Percentiles rank a stretch among this genome's conserved stretches.
Conservation (phyloP, 2,329 filamentous ascomycete species). For the Fusarium torulosum region DNA sequence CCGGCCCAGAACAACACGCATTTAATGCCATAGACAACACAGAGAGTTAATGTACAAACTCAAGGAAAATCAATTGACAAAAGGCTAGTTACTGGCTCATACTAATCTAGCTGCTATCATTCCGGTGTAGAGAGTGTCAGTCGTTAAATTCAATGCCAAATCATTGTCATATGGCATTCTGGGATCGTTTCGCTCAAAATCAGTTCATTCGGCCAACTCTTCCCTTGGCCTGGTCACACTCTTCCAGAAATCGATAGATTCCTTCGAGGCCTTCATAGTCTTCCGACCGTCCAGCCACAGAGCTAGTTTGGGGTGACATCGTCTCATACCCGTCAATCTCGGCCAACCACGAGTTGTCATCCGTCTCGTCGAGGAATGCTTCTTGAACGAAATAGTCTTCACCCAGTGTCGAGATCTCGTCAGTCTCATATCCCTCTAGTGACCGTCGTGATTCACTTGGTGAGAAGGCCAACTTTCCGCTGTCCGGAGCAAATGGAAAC, state of each 20-base stretch:
- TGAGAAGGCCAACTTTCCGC: conserved; percentile 56
- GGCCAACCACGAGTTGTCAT: conserved; percentile 63
- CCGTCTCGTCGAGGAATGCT: conserved; percentile 58
- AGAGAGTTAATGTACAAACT: conserved; percentile 16
- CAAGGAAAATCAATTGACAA: conserved; percentile 43
- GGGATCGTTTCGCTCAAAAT: conserved; percentile 40
- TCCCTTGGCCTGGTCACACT: conserved; percentile 63
- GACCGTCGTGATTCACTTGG: conserved; percentile 64
- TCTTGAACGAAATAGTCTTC: conserved; percentile 55
- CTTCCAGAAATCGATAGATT: conserved; percentile 69
- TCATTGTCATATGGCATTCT: conserved; percentile 26
- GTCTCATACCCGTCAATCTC: conserved; percentile 63
- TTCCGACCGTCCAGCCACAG: conserved; percentile 59
- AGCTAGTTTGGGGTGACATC: conserved; percentile 62
- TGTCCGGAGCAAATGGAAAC: conserved; percentile 85
- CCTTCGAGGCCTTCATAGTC: conserved; percentile 69
- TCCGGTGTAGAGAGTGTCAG: conserved; percentile 45
- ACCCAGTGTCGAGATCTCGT: conserved; percentile 53
- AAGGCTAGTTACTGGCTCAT: conserved; percentile 33
- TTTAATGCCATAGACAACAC: background rate
- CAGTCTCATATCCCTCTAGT: conserved; percentile 56
- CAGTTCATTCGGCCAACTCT: conserved; percentile 48
- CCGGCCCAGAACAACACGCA: background rate
- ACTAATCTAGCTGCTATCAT: conserved; percentile 37
- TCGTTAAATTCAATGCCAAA: conserved; percentile 37